Evolutionary conservation across 306 rosid species (phyloP).

Genomic region (Sechiopsis laciniata): DNA sequence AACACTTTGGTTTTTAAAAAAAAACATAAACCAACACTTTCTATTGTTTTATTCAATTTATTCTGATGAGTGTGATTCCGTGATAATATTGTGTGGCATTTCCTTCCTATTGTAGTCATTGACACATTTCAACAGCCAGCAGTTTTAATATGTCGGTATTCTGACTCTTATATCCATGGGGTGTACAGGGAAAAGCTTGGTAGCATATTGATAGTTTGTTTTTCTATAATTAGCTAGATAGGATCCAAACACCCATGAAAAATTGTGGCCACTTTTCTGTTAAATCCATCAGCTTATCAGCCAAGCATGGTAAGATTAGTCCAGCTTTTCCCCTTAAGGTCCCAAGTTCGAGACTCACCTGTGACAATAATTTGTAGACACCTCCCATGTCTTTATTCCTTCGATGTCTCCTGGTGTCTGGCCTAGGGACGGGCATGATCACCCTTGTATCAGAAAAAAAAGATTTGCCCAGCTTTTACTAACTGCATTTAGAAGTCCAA

Average conservation of each 20-base stretch:
- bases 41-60: constrained; percentile 1
- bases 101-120: constrained; percentile 49
- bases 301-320: not conserved
- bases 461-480: not conserved
- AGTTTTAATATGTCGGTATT: constrained; percentile 82
- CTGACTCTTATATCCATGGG: constrained; percentile 61
- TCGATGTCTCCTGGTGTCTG: too few species aligned
- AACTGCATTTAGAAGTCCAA: not conserved
- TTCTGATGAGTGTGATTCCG: not conserved
- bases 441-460: too few species aligned
- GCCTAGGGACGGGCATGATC: too few species aligned
- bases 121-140: constrained; percentile 94
- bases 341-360: too few species aligned
- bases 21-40: too few species aligned
- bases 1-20: too few species aligned
- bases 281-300: not conserved
- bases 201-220: not conserved
- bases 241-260: not conserved
- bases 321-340: too few species aligned
- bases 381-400: too few species aligned
- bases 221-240: constrained; percentile 1
- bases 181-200: constrained; percentile 56
- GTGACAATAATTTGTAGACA: too few species aligned
- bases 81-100: constrained; percentile 15
- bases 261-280: not conserved